Base-by-base conservation (phyloP, 768 basidiomycete genomes). In the Suillus lakei region DNA sequence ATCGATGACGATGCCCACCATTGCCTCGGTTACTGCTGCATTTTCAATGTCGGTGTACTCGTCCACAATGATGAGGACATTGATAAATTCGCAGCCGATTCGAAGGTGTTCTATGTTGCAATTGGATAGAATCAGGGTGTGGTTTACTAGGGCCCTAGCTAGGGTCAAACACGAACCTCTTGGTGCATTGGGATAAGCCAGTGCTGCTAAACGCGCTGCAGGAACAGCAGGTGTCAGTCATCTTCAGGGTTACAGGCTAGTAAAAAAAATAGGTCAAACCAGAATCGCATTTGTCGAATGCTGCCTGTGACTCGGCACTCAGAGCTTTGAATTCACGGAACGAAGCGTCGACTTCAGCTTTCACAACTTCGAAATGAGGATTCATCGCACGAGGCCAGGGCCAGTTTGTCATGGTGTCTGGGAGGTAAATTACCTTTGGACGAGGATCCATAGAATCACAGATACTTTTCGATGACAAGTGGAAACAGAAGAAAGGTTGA, bases 301-400 rank as follows among this genome's bases (percentile, higher is more conserved):
- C 79, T 10, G 64, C 69, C 65, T 83, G 82, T 0, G 81, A 72
- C n/a, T 73, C 70, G 2, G 74, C 67, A 5, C 66, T 67, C 64
- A 84, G 80, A 1, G 79, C 75, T 3, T 75, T 71, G 69, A 81
- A 82, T 12, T 66, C 58, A 44, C 75, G 73, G 43, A 76, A 70
- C 84, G 83, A 83, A 4, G 71, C 74, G 5, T 75, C 68, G 1
- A 82, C 80, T 60, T 77, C 78, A 1, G 66, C 68, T 60, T 80
- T 79, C 62, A 72, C 72, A 38, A 72, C 68, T 6, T 63, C 64
- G 54, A 81, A 83, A 66, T 78, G 66, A 1, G 78, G 76, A 64
- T 82, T 84, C 46, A 84, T 68, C 39, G 54, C 64, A 4, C 83
- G 79, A 5, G 68, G 70, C 82, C 81, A 84, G 1, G 83, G 82